Evolutionary conservation across 441 rosid genomes (phyloP), one percentile per base, ranked within the genome.

Genomic region (Eruca vesicaria): DNA sequence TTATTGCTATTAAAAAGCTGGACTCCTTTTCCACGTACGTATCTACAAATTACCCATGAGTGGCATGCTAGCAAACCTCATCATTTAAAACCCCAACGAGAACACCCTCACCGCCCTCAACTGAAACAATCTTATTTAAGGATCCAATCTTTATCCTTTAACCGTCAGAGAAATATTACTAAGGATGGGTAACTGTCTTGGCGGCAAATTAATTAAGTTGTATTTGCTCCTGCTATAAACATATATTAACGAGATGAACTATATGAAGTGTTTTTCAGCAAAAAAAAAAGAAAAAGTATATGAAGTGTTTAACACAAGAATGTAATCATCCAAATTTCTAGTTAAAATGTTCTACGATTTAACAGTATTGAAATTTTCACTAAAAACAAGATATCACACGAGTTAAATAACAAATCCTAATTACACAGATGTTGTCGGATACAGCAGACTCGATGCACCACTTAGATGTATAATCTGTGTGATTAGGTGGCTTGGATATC

Each of bases 91-190:
- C 20, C 64, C 70, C 65, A 55, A 8, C 66, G n/a, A 58, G 4
- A 15, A 53, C 29, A 57, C 33, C 48, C 60, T 28, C 73, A 78
- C 55, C 55, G 60, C 64, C 77, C 19, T 64, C 63, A 61, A 45
- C 53, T 7, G 53, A 66, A 45, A 31, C 19, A 53, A 31, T 63
- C 28, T 11, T 11, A 63, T n/a, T 3, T 3, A 63, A 68, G 21
- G 31, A 26, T 71, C 50, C 62, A 48, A 33, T 3, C 29, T 70
- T 15, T 56, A 14, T 52, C 36, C 7, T 11, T 45, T 45, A 8
- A n/a, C 21, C 0, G 16, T 29, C 38, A 41, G 50, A 41, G 50
- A n/a, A n/a, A n/a, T 12, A 12, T 41, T 41, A 41, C 50, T 41
- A 41, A 41, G 6, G 16, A 41, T 14, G 16, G 50, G 50, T 4